These are phyloP conservation scores for Penicillium sp. DNA, from an alignment of 2,329 filamentous ascomycete genomes.

Conservation along the genomic window DNA sequence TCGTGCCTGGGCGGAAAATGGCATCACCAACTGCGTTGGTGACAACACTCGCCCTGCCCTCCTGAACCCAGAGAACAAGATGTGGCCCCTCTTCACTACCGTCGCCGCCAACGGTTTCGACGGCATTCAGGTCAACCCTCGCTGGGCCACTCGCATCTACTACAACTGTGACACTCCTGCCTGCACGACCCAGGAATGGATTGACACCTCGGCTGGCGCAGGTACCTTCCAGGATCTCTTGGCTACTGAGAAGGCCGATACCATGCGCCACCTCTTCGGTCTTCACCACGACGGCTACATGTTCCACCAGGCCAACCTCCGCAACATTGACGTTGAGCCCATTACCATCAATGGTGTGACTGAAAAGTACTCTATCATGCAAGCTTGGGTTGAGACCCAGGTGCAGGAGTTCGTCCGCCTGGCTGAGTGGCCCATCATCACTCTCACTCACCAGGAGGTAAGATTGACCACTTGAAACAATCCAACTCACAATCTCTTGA, in stretches of 20 bases:
- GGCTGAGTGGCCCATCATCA: conserved; percentile 55
- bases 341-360: conserved; percentile 52
- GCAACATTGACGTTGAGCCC: conserved; percentile 49
- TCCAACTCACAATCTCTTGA: background rate
- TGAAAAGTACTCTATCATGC: conserved; percentile 53
- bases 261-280: conserved; percentile 57
- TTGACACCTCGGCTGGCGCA: conserved; percentile 56
- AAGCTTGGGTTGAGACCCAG: conserved; percentile 57
- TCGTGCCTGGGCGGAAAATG: conserved; percentile 58
- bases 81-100: conserved; percentile 57
- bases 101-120: conserved; percentile 54
- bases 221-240: conserved; percentile 56
- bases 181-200: conserved; percentile 62
- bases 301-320: conserved; percentile 65
- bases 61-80: conserved; percentile 52
- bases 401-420: conserved; percentile 56
- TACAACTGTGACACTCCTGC: conserved; percentile 61
- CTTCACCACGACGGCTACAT: conserved; percentile 59
- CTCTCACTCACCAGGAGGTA: conserved; percentile 58
- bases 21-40: conserved; percentile 61
- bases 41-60: conserved; percentile 61
- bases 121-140: conserved; percentile 58
- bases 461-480: background rate
- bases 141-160: conserved; percentile 63
- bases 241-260: conserved; percentile 51